Conservation (phyloP, 805 yeast genomes). For the Jamesozyma piceae region DNA sequence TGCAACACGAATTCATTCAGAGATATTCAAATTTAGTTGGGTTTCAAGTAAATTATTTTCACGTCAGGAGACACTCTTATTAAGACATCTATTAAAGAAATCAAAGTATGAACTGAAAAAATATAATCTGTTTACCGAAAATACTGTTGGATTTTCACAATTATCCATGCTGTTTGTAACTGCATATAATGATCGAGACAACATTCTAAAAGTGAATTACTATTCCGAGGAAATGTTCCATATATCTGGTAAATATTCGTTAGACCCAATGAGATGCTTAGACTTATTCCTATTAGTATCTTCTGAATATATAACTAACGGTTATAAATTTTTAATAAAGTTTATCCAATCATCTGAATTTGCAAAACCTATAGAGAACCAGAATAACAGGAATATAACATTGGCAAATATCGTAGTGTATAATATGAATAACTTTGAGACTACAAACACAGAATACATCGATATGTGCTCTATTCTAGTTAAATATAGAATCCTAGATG, state of each 20-base stretch:
- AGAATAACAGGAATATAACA: slow-evolving; percentile 44
- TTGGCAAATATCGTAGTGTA: slow-evolving; percentile 47
- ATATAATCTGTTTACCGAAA: slow-evolving; percentile 63
- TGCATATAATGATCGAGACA: slow-evolving; percentile 35
- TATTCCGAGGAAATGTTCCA: slow-evolving; percentile 42
- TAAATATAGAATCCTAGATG: slow-evolving; percentile 56
- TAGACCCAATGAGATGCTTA: slow-evolving; percentile 65
- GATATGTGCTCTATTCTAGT: slow-evolving; percentile 48
- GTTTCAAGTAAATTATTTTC: slow-evolving; percentile 23
- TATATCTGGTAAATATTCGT: slow-evolving; percentile 62
- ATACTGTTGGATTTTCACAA: slow-evolving; percentile 68
- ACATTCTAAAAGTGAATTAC: slow-evolving; percentile 35
- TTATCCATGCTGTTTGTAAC: slow-evolving; percentile 41
- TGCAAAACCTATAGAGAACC: slow-evolving; percentile 25
- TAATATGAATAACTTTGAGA: slow-evolving; percentile 26
- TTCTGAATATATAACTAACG: slow-evolving; percentile 35
- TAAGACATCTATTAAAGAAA: slow-evolving; percentile 23
- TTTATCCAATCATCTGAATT: slow-evolving; percentile 49
- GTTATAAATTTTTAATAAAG: slow-evolving; percentile 39
- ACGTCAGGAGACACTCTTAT: slow-evolving; percentile 15
- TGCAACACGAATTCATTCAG: slow-evolving; percentile 10
- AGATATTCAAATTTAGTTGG: slow-evolving; percentile 25
- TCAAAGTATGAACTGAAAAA: slow-evolving; percentile 38
- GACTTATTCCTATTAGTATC: slow-evolving; percentile 52
- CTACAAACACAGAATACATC: slow-evolving; percentile 28